phyloP scores from a whole-genome alignment of 2,329 filamentous ascomycete species.

The Karstenula rhodostoma region DNA sequence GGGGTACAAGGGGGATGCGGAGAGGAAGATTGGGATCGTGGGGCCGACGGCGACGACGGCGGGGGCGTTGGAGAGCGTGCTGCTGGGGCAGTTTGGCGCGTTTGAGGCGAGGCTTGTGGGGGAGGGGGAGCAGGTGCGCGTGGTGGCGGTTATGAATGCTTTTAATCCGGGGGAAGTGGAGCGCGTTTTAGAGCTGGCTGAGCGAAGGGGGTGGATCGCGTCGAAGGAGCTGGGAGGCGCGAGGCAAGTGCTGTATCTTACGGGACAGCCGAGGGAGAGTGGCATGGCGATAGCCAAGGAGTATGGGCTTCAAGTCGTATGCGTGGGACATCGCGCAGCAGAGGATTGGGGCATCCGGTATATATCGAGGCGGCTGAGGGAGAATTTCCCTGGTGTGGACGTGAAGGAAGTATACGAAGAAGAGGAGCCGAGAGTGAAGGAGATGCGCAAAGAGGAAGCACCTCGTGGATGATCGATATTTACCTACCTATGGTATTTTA shows the following conservation, averaged over 20 bases:
- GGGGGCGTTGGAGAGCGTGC: slow-evolving; percentile 25
- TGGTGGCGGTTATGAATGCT: slow-evolving; percentile 52
- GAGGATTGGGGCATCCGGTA: slow-evolving; percentile 53
- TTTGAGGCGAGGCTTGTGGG: slow-evolving; percentile 37
- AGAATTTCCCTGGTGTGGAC: slow-evolving; percentile 38
- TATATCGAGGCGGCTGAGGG: slow-evolving; percentile 37
- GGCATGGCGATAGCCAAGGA: slow-evolving; percentile 44
- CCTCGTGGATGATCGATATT: background rate
- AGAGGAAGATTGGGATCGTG: slow-evolving; percentile 50
- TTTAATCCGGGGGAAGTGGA: slow-evolving; percentile 49
- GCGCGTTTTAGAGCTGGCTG: slow-evolving; percentile 41
- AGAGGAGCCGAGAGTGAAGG: slow-evolving; percentile 25
- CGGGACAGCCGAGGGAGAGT: slow-evolving; percentile 46
- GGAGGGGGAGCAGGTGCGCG: slow-evolving; percentile 30
- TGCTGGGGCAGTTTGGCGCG: slow-evolving; percentile 38
- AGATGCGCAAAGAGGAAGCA: background rate
- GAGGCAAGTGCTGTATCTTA: slow-evolving; percentile 48
- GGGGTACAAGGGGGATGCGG: slow-evolving; percentile 50
- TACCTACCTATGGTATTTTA: background rate
- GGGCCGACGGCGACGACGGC: slow-evolving; percentile 27
- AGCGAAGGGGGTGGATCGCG: slow-evolving; percentile 34
- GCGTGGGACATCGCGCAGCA: slow-evolving; percentile 49
- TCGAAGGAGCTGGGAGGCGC: slow-evolving; percentile 27
- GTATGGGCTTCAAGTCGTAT: slow-evolving; percentile 45
- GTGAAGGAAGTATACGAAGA: slow-evolving; percentile 50